Evolutionary conservation across 805 yeast genomes (phyloP), one percentile per base, ranked within the genome.

Genomic region (Lipomyces sp.): DNA sequence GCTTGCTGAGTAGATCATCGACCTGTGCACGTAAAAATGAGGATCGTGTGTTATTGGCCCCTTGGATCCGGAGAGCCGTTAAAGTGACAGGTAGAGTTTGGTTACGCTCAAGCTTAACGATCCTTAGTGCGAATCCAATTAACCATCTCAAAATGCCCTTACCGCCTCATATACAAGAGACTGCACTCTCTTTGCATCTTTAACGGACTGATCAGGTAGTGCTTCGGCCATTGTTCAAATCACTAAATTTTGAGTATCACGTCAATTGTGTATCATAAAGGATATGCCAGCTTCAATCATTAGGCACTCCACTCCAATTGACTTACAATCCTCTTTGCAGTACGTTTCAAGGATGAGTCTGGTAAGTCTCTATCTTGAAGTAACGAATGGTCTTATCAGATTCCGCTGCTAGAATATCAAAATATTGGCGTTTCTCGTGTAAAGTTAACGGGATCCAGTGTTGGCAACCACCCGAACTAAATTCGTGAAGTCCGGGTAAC

Each of bases 1-100:
- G 77, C 42, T 69, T 53, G n/a, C 58, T 64, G n/a, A 80, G 66
- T 2, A 79, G 62, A 4, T 80, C 80, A 56, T 72, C 72, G 24
- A 77, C 59, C 45, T 77, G 76, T 15, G 77, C 71, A 33, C 72
- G 67, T 59, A 80, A 59, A 42, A 76, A 72, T 8, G 73, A 60
- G 1, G 73, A 60, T 37, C 75, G 69, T 15, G 76, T 75, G 18
- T 59, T 67, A 13, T 59, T 60, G 1, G 78, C 74, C 5, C 82
- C 82, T 2, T 65, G 60, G 13, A 79, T 75, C 24, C 69, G 67
- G 6, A 79, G 72, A 2, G 73, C 57, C 13, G 68, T 64, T 24
- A 76, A 67, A 11, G 64, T 54, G 30, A 75, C 78, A 13, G 74
- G 71, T 37, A 76, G 66, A 4, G 76, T 57, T n/a, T 70, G 61